These are phyloP conservation scores for Penicillium sclerotigenum DNA, from an alignment of 2,329 filamentous ascomycete genomes.

Conservation along the genomic window DNA sequence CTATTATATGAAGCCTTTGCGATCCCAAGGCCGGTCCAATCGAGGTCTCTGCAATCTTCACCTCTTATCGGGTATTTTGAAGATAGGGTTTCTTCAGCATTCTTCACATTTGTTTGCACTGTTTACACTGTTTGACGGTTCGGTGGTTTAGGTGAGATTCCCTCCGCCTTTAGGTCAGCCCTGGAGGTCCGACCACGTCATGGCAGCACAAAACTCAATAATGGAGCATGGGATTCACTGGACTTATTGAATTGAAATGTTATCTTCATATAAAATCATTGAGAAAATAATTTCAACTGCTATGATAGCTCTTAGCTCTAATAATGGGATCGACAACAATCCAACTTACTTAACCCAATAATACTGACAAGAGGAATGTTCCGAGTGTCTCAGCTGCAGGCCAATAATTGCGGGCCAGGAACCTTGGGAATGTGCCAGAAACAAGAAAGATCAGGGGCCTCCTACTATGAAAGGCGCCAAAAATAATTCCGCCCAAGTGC, in stretches of 20 bases:
- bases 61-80: neutral
- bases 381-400: slow-evolving; percentile 14
- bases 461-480: neutral
- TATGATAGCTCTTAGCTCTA: neutral
- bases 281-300: neutral
- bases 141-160: neutral
- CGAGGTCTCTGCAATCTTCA: neutral
- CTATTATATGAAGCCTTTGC: neutral
- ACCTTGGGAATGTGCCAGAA: slow-evolving; percentile 18
- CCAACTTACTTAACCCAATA: neutral
- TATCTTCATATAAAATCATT: neutral
- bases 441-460: neutral
- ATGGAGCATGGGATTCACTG: neutral
- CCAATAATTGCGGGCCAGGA: slow-evolving; percentile 12
- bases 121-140: slow-evolving; percentile 10
- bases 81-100: neutral
- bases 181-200: slow-evolving; percentile 8
- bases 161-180: neutral
- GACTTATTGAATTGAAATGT: neutral
- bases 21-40: neutral
- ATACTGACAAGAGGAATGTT: neutral
- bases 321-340: neutral
- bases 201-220: neutral
- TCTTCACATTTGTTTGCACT: slow-evolving; percentile 2
- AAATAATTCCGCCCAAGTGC: slow-evolving; percentile 9